phyloP scores from a whole-genome alignment of 2,329 filamentous ascomycete species.

The Venturiaceae sp. region DNA sequence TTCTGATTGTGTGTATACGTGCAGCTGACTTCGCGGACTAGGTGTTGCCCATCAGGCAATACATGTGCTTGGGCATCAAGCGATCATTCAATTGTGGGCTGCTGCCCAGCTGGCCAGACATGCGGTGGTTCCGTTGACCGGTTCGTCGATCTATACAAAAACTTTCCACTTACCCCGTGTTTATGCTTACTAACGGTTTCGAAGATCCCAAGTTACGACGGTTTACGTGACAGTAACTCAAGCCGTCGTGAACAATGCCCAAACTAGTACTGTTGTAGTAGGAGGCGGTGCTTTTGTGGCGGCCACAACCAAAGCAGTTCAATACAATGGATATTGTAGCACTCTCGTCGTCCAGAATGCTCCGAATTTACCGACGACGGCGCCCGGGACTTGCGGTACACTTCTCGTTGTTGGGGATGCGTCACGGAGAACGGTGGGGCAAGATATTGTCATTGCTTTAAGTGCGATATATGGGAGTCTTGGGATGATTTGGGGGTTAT shows the following conservation, averaged over 20 bases:
- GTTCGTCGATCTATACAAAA: background rate
- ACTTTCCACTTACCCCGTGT: background rate
- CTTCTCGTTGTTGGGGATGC: slow-evolving; percentile 21
- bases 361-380: slow-evolving; percentile 22
- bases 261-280: background rate
- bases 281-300: background rate
- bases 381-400: slow-evolving; percentile 24
- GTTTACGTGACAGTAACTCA: background rate
- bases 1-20: no score
- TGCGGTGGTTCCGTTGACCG: slow-evolving; percentile 22
- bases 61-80: slow-evolving; percentile 21
- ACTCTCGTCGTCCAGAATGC: slow-evolving; percentile 24
- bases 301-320: background rate
- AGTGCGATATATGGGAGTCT: background rate
- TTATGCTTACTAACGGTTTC: background rate
- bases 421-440: background rate
- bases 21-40: background rate
- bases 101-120: slow-evolving; percentile 24
- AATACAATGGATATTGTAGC: slow-evolving; percentile 22
- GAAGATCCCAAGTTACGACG: background rate
- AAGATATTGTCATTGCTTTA: background rate
- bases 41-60: slow-evolving; percentile 9
- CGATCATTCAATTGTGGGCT: slow-evolving; percentile 24
- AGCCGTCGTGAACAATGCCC: background rate
- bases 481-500: background rate